Base-by-base conservation (phyloP, 1,284 basidiomycete genomes). In the Schizophyllum commune region DNA sequence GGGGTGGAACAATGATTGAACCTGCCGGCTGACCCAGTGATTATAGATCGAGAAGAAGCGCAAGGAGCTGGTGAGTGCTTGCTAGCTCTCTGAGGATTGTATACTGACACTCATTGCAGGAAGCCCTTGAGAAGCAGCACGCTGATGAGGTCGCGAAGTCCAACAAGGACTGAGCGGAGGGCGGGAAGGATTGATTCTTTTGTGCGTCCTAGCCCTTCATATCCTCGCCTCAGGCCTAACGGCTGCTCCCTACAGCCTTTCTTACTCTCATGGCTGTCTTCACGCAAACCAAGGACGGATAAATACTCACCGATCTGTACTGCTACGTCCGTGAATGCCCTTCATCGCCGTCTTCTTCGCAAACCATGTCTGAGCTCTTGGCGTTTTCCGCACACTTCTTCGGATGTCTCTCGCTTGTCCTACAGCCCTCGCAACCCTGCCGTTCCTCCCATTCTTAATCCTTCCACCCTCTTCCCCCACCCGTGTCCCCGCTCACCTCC, bases 21-120 rank as follows among this genome's bases (percentile, higher is more conserved):
- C 1, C 5, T 52, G 5, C 57, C 58, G 56, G 21, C 68, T 58
- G 53, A 59, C 19, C 58, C 6, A 32, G 22, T 34, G 51, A 39
- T 22, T 22, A 4, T 59, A 88, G 86, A 81, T 88, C 62, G 79
- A 81, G 57, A 68, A 72, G 62, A 85, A 87, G 75, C 79, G 84
- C 73, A 66, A 72, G 2, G 83, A 88, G 67, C 72, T 88, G 62
- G 86, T 86, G 62, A 66, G 78, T 17, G 15, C 32, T 11, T 15
- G 19, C 60, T 60, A 21, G 4, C 4, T 39, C 13, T 59, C 57
- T 62, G 34, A 47, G 56, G 53, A 57, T 32, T 59, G 56, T 62
- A 60, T 51, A 59, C 55, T 59, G 61, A 57, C 55, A 65, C 27
- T 57, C 52, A 57, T 2, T 57, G 68, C 32, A 71, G 77, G 75